Percentiles rank a stretch among this genome's conserved stretches.
Conservation (phyloP, 257 asterid genomes). For the Ehretia macrophylla region DNA sequence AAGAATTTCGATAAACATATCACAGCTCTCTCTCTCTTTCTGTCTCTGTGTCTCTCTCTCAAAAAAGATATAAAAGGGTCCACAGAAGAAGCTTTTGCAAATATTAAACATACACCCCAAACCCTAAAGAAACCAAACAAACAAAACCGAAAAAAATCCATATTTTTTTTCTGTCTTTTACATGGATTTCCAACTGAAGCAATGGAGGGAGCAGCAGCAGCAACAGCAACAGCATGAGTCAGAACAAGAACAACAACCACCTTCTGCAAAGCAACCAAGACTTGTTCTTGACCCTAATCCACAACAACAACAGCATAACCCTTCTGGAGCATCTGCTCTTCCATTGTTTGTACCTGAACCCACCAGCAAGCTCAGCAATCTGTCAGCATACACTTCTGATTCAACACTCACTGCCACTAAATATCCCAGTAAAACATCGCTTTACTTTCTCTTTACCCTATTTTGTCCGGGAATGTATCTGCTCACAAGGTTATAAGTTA, state of each 20-base stretch:
- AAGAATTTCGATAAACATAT: no score
- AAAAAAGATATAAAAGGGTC: constrained; percentile 6
- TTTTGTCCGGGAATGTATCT: no score
- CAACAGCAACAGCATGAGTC: constrained; percentile 31
- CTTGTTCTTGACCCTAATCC: constrained; percentile 27
- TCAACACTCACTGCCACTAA: constrained; percentile 37
- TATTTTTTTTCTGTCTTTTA: constrained; percentile 12
- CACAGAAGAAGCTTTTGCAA: constrained; percentile 12
- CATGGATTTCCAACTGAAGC: constrained; percentile 80
- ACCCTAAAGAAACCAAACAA: constrained; percentile 6
- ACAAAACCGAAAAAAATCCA: neutral
- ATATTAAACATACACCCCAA: neutral
- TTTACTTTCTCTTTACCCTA: no score
- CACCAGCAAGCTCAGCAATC: constrained; percentile 37
- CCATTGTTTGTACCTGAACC: constrained; percentile 74
- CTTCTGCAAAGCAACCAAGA: constrained; percentile 55
- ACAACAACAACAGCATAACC: constrained; percentile 7
- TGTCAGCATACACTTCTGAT: constrained; percentile 51
- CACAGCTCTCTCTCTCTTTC: neutral
- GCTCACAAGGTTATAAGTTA: no score
- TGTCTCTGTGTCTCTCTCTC: neutral
- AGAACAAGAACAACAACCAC: constrained; percentile 17
- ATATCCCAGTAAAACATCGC: constrained; percentile 43
- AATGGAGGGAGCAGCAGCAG: constrained; percentile 47
- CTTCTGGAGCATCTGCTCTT: constrained; percentile 23